These are phyloP conservation scores for Chrysanthemum seticuspe DNA, from an alignment of 129 eudicot species.

Conservation along the genomic window DNA sequence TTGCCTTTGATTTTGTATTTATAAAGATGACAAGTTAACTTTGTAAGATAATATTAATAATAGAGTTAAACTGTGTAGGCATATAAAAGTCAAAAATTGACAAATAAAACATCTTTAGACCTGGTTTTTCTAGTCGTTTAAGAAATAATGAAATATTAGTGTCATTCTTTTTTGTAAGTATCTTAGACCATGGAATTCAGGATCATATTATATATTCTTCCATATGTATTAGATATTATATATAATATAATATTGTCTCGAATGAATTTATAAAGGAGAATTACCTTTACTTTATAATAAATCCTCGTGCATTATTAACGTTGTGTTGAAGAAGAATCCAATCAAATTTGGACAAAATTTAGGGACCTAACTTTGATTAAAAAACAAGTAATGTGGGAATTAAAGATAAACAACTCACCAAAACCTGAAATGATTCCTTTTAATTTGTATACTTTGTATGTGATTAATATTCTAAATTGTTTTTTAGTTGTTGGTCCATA, in stretches of 20 bases:
- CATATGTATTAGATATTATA: background rate
- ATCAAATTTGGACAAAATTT: slow-evolving; percentile 20
- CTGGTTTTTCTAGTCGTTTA: background rate
- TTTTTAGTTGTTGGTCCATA: too few species aligned
- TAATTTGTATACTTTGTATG: background rate
- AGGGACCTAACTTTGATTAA: background rate
- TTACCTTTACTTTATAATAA: slow-evolving; percentile 8
- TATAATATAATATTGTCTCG: background rate
- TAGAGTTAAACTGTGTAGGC: too few species aligned
- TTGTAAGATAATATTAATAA: too few species aligned
- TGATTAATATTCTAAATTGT: too few species aligned
- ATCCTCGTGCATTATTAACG: slow-evolving; percentile 13
- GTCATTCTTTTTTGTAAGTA: background rate
- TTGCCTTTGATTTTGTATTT: too few species aligned
- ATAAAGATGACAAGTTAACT: too few species aligned
- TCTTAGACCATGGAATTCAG: background rate
- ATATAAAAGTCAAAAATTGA: background rate
- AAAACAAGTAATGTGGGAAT: background rate
- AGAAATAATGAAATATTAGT: background rate
- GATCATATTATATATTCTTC: background rate
- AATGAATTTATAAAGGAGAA: background rate
- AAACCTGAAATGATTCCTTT: slow-evolving; percentile 24
- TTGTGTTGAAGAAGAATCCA: slow-evolving; percentile 26
- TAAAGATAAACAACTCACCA: slow-evolving; percentile 21
- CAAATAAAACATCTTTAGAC: background rate